These are phyloP conservation scores for Escallonia herrerae DNA, from an alignment of 129 eudicot genomes.

Conservation along the genomic window DNA sequence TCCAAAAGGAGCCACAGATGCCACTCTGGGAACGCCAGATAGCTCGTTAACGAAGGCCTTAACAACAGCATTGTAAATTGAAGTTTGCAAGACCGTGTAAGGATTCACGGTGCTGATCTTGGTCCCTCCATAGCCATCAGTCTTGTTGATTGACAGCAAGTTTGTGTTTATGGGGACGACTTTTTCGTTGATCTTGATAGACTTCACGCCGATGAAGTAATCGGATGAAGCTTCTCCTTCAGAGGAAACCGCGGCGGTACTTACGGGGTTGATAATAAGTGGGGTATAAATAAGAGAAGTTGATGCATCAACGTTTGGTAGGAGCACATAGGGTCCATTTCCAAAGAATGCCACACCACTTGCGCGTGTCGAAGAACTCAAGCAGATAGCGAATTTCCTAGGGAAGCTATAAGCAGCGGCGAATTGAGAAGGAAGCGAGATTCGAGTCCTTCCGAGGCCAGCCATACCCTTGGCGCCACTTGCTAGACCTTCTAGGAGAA, in stretches of 20 bases:
- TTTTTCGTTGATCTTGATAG: constrained; percentile 19
- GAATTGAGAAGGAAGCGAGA: constrained; percentile 35
- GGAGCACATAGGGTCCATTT: constrained; percentile 23
- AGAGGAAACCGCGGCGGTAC: background rate
- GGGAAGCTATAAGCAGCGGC: constrained; percentile 34
- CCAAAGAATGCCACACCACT: constrained; percentile 42
- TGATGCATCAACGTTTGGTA: constrained; percentile 25
- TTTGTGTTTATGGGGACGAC: constrained; percentile 16
- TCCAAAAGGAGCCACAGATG: constrained; percentile 30
- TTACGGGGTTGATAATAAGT: constrained; percentile 12
- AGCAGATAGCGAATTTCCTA: constrained; percentile 36
- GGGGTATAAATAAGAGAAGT: constrained; percentile 32
- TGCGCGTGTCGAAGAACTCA: constrained; percentile 17
- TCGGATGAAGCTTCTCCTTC: constrained; percentile 22
- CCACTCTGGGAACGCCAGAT: too few relatives aligned
- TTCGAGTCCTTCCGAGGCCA: constrained; percentile 36
- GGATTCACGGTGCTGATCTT: constrained; percentile 35
- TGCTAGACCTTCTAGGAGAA: constrained; percentile 34
- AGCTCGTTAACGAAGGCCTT: constrained; percentile 18
- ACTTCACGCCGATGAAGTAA: constrained; percentile 28
- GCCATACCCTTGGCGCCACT: constrained; percentile 44
- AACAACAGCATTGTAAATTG: constrained; percentile 21
- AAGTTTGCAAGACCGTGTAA: constrained; percentile 29
- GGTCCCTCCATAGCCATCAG: constrained; percentile 33
- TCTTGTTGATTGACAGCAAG: constrained; percentile 23